Base-by-base conservation (phyloP, 73 alveolate species). In the Blepharisma stoltei region DNA sequence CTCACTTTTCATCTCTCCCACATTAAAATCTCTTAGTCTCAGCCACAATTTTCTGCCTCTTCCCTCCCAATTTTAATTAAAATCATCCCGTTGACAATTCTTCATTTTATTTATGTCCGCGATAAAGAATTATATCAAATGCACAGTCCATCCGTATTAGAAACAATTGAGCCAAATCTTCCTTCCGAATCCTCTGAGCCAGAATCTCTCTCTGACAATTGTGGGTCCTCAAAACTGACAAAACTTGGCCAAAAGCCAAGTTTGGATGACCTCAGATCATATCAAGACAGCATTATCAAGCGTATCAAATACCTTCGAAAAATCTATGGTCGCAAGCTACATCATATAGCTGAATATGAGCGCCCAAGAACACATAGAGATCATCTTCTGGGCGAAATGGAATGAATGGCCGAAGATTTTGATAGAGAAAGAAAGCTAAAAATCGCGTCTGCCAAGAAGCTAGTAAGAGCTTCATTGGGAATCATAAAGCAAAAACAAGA, bases 341-440 rank as follows among this genome's bases (percentile, higher is more conserved):
- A 8, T 25, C 73, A n/a, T 14, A 60, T 60, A 60, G 79, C 54
- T 6, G 90, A 83, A 41, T 91, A 91, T 1, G 84, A 77, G 67
- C 76, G 83, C 69, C 70, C 83, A 73, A 91, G 86, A 71, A 83
- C 96, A 3, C 97, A 88, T 75, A 89, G 99, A 96, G 97, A 88
- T 37, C 84, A 89, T 68, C 77, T 94, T 25, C 18, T 92, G 53
- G 82, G 82, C 54, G 99, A 94, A 83, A 94, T 94, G 99, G 90
- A 86, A 55, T 94, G 99, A 97, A 90, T 94, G 95, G 93, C 96
- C 11, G 88, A 83, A 6, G 97, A 94, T 82, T 94, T 94, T 70
- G 97, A 94, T 52, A 90, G 93, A 80, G 99, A 94, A 71, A 79
- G 96, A 48, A 89, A 81, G 83, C 67, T 83, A 44, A 88, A 89